Evolutionary conservation across 2,329 filamentous ascomycete species (phyloP).

Genomic region (Colletotrichum graminicola): DNA sequence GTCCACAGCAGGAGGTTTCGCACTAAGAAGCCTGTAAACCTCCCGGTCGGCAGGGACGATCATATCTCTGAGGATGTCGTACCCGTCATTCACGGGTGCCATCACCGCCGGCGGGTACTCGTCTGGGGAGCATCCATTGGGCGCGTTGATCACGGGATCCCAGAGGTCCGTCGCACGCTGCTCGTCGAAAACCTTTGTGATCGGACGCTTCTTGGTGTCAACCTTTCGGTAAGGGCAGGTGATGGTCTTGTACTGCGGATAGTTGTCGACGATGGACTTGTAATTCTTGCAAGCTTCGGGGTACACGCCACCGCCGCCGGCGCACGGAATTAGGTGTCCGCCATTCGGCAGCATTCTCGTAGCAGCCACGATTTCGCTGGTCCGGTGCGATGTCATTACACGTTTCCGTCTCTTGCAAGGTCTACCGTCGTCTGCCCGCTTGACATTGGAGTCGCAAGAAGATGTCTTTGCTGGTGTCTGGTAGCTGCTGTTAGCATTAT

Average conservation of each 20-base stretch:
- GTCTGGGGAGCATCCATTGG: constrained; percentile 19
- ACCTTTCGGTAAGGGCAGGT: constrained; percentile 16
- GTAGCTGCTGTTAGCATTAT: background rate
- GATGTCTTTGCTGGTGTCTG: constrained; percentile 8
- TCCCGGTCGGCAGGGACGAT: background rate
- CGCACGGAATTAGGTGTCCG: constrained; percentile 6
- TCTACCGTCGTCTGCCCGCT: constrained; percentile 4
- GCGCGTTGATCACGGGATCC: constrained; percentile 16
- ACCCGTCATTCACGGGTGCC: constrained; percentile 14
- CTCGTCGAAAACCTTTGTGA: background rate
- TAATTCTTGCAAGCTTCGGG: constrained; percentile 23
- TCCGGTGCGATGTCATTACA: constrained; percentile 4
- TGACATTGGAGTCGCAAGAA: constrained; percentile 10
- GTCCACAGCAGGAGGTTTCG: background rate
- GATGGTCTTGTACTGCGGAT: constrained; percentile 16
- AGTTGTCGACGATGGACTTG: constrained; percentile 16
- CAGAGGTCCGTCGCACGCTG: constrained; percentile 1
- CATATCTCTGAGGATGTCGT: background rate
- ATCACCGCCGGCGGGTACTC: constrained; percentile 18
- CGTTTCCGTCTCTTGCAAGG: constrained; percentile 19
- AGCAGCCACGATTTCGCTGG: constrained; percentile 3
- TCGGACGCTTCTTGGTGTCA: constrained; percentile 7
- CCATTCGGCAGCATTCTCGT: background rate
- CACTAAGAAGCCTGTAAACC: constrained; percentile 5
- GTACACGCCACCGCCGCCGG: constrained; percentile 4